Conservation (phyloP, 441 rosid genomes). For the Erodium texanum region DNA sequence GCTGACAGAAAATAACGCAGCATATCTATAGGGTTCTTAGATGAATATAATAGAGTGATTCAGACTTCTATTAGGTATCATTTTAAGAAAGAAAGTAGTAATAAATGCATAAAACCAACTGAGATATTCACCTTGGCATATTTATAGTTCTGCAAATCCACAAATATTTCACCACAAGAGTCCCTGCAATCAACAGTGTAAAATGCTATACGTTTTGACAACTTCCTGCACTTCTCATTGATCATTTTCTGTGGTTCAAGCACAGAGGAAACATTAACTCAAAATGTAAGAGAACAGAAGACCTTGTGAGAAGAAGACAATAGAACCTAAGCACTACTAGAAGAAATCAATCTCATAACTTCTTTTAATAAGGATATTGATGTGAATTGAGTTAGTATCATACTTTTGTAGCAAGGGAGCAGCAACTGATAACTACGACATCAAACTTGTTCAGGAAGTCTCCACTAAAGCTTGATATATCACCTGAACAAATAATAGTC, state of each 20-base stretch:
- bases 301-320: neutral
- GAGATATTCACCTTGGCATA: slow-evolving; percentile 41
- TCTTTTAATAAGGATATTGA: neutral
- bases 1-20: neutral
- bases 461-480: slow-evolving; percentile 39
- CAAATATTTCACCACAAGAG: slow-evolving; percentile 76
- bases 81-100: neutral
- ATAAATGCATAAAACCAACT: neutral
- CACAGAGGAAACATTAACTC: slow-evolving; percentile 6
- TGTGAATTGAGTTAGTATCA: slow-evolving; percentile 1
- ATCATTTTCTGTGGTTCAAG: slow-evolving; percentile 42
- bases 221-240: slow-evolving; percentile 63
- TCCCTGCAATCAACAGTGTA: slow-evolving; percentile 68
- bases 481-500: slow-evolving; percentile 35
- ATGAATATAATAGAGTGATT: no score
- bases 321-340: neutral
- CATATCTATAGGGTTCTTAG: neutral
- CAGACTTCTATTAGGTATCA: neutral
- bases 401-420: slow-evolving; percentile 52
- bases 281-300: neutral
- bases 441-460: slow-evolving; percentile 65
- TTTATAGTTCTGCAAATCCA: slow-evolving; percentile 57
- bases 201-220: slow-evolving; percentile 68
- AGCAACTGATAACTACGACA: slow-evolving; percentile 54
- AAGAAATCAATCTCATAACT: neutral